A percentile compares a stretch with the other conserved stretches of the same genome.
Evolutionary conservation across 345 rosid species (phyloP).

Genomic region (Atalantia buxifolia): DNA sequence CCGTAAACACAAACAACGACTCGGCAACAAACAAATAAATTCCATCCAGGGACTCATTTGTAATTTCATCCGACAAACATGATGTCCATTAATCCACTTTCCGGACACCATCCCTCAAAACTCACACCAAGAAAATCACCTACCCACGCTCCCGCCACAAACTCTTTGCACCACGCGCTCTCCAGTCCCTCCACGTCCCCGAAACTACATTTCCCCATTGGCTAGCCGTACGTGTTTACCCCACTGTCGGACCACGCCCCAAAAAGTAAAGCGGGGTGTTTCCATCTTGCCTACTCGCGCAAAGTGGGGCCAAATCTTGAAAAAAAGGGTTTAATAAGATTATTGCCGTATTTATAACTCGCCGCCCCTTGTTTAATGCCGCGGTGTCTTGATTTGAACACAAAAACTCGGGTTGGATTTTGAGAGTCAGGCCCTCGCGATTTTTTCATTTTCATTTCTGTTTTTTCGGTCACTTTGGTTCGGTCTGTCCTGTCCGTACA

Average conservation of each 20-base stretch:
- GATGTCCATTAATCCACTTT: background rate
- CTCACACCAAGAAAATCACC: background rate
- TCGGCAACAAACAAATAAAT: background rate
- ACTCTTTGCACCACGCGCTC: background rate
- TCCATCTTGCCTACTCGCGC: background rate
- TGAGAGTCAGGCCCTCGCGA: background rate
- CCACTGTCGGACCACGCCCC: background rate
- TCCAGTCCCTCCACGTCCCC: background rate
- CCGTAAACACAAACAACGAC: background rate
- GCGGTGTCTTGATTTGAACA: conserved; percentile 12
- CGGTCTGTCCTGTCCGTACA: background rate
- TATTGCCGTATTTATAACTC: conserved; percentile 1
- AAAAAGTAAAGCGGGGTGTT: conserved; percentile 3
- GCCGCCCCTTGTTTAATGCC: conserved; percentile 16
- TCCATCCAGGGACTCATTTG: background rate
- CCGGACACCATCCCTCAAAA: background rate
- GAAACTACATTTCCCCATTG: conserved; percentile 19
- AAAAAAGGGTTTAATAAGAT: background rate
- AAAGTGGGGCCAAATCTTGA: background rate
- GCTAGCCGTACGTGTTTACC: conserved; percentile 26
- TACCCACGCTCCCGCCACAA: background rate
- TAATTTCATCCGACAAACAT: background rate
- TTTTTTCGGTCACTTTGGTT: background rate
- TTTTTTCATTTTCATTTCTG: background rate
- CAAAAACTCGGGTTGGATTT: background rate